Evolutionary conservation across 305 asterid genomes (phyloP), one percentile per base, ranked within the genome.

Genomic region (Nicotiana rustica): DNA sequence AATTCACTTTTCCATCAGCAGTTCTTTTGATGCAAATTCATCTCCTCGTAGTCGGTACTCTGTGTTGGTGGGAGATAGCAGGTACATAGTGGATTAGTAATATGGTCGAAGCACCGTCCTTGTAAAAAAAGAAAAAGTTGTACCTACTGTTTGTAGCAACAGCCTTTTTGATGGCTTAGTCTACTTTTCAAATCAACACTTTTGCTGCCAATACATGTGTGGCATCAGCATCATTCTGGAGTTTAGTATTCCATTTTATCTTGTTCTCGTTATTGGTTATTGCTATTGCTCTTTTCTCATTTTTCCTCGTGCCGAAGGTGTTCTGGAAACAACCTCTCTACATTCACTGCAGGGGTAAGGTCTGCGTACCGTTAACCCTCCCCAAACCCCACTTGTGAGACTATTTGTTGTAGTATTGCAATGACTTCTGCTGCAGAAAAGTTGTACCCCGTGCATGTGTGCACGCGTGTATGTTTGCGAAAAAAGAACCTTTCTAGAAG

Each of bases 161-260:
- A 13, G 12, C 18, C 49, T 6, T 21, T 49, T 44, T 21, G 14
- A 49, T 73, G 62, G 21, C 41, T 21, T 73, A 47, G 64, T 73
- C 60, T 71, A 12, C 60, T 44, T 71, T 71, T 31, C 78, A 44
- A 12, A 5, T 70, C 79, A 21, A 25, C 79, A 49, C 64, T 73
- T 73, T 25, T 73, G 64, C 64, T 73, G 79, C 41, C 61, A 71
- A 25, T 21, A 47, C 62, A 21, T 71, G 59, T 71, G 62, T 71
- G 41, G 25, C 64, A 57, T 57, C 33, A 61, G 67, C 29, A 61
- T 61, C 67, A 61, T 61, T 61, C 33, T 12, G 1, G 57, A 49
- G 57, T 49, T 49, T 49, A 49, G 57, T 9, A 49, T 49, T 38
- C 10, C 47, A 38, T 38, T 38, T 38, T 6, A 6, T 38, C 47